Evolutionary conservation across 78 protist genomes (phyloP).

Genomic region (Cavenderia fasciculata): DNA sequence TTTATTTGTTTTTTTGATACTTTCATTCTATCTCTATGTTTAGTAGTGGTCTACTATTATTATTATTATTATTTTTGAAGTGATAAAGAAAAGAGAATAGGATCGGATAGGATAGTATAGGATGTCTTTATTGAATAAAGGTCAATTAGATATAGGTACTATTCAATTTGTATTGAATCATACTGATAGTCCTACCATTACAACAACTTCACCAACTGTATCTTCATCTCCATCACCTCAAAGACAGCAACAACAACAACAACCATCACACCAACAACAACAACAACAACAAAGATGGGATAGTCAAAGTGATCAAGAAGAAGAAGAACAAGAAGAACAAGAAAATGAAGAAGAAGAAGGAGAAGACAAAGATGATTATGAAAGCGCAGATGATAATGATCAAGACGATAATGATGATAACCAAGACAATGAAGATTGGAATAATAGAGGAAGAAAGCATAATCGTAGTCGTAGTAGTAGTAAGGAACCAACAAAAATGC

Average conservation of each 20-base stretch:
- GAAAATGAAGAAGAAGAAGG: background rate
- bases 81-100: background rate
- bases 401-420: background rate
- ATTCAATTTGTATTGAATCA: constrained; percentile 41
- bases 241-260: background rate
- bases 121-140: background rate
- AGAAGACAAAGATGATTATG: background rate
- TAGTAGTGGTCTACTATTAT: too few relatives aligned
- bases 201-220: background rate
- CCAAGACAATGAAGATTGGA: background rate
- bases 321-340: background rate
- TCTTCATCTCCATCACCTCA: background rate
- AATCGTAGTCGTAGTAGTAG: background rate
- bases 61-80: background rate
- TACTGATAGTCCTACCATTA: background rate
- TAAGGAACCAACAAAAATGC: background rate
- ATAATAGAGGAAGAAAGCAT: background rate
- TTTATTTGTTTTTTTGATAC: too few relatives aligned
- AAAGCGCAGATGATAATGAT: background rate
- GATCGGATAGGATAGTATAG: background rate
- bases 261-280: background rate
- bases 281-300: background rate
- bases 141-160: constrained; percentile 14
- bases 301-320: background rate
- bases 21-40: too few relatives aligned